Percentiles rank a stretch among this genome's conserved stretches.
These are phyloP conservation scores for Fusarium nurragi DNA, from an alignment of 2,329 filamentous ascomycete species.

Conservation along the genomic window DNA sequence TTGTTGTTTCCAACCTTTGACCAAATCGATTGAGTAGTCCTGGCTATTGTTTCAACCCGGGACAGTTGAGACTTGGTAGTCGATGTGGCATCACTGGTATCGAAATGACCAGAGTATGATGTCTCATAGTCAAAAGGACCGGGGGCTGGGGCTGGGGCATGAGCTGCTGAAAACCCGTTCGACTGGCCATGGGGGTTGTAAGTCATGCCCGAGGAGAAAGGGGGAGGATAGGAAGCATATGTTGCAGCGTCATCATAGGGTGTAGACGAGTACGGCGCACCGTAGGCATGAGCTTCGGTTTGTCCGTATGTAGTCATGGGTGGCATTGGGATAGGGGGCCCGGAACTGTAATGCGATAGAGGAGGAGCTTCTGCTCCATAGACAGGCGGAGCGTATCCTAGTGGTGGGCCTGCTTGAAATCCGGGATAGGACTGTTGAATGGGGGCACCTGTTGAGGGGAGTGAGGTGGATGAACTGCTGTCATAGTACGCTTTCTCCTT, in stretches of 20 bases:
- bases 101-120: constrained; percentile 14
- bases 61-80: constrained; percentile 49
- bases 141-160: neutral
- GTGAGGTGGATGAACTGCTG: constrained; percentile 8
- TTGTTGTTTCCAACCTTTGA: constrained; percentile 66
- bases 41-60: constrained; percentile 63
- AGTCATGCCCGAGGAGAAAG: constrained; percentile 6
- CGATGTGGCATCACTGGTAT: neutral
- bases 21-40: constrained; percentile 70
- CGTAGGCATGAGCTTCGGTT: constrained; percentile 21
- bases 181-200: constrained; percentile 4
- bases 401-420: constrained; percentile 17
- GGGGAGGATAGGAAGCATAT: constrained; percentile 24
- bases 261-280: constrained; percentile 7
- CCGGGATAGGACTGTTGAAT: constrained; percentile 14
- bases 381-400: constrained; percentile 24
- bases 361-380: constrained; percentile 23
- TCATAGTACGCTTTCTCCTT: constrained; percentile 34
- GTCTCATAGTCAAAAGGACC: constrained; percentile 3
- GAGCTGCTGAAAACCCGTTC: constrained; percentile 8
- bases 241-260: constrained; percentile 22
- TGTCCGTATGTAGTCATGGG: constrained; percentile 10
- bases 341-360: constrained; percentile 15
- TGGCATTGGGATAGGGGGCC: constrained; percentile 13
- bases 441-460: neutral